A percentile compares a stretch with the other conserved stretches of the same genome.
Conservation (phyloP, 2,329 filamentous ascomycete species). For the Fulvia fulva region DNA sequence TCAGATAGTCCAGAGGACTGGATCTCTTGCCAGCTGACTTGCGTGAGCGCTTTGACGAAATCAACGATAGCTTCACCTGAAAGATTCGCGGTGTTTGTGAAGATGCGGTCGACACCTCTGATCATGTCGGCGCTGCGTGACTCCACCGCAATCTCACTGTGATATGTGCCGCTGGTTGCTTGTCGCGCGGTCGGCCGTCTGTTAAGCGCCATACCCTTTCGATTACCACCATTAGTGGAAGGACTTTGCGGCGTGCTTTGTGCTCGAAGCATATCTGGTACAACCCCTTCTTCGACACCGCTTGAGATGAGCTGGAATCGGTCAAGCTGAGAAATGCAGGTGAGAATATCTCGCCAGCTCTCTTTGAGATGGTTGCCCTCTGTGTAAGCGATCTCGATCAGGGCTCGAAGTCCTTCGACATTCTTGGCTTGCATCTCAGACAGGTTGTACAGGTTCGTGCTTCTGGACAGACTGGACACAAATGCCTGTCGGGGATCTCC, state of each 20-base stretch:
- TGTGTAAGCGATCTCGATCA: constrained; percentile 86
- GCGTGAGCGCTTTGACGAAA: constrained; percentile 86
- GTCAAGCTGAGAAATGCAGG: constrained; percentile 93
- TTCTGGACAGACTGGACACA: constrained; percentile 85
- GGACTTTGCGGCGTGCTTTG: constrained; percentile 16
- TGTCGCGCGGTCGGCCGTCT: constrained; percentile 47
- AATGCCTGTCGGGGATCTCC: constrained; percentile 94
- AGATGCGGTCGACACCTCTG: constrained; percentile 89
- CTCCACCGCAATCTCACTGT: constrained; percentile 82
- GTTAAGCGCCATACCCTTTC: constrained; percentile 52
- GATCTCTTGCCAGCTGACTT: constrained; percentile 99
- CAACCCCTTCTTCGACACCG: constrained; percentile 85
- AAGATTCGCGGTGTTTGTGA: constrained; percentile 90
- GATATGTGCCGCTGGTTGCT: constrained; percentile 47
- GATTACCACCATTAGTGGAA: constrained; percentile 14
- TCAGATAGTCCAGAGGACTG: constrained; percentile 95
- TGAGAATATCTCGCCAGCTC: constrained; percentile 93
- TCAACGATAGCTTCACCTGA: constrained; percentile 92
- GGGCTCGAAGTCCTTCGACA: constrained; percentile 84
- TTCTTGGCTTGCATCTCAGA: constrained; percentile 96
- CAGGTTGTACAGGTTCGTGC: constrained; percentile 92
- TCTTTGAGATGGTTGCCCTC: constrained; percentile 85
- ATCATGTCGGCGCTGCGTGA: constrained; percentile 90
- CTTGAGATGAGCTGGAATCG: constrained; percentile 91
- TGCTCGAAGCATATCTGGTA: constrained; percentile 87